Percentiles rank a stretch among this genome's conserved stretches.
Conservation (phyloP, 257 asterid species). For the Catharanthus roseus region DNA sequence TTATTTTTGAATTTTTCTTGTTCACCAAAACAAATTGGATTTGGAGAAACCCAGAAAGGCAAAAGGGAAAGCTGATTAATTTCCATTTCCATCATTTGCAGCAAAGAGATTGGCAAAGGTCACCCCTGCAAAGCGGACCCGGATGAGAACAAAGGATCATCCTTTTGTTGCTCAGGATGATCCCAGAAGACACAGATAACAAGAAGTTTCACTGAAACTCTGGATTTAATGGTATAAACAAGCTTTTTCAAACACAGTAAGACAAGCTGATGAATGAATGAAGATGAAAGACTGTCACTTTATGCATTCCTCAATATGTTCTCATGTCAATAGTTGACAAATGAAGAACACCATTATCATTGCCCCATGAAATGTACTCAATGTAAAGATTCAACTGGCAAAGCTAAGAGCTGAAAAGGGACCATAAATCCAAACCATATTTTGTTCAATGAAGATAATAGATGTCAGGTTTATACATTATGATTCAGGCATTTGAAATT, state of each 20-base stretch:
- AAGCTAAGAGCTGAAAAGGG: neutral
- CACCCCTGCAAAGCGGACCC: conserved; percentile 7
- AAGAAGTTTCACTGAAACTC: neutral
- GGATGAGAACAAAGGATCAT: conserved; percentile 14
- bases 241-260: neutral
- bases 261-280: neutral
- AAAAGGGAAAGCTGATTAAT: neutral
- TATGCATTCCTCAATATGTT: neutral
- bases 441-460: conserved; percentile 1
- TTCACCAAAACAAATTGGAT: no score
- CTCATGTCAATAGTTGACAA: neutral
- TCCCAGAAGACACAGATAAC: neutral
- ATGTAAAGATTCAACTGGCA: neutral
- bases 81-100: conserved; percentile 12
- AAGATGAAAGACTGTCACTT: neutral
- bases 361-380: no score
- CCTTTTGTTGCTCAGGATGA: conserved; percentile 25
- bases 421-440: neutral
- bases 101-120: conserved; percentile 23
- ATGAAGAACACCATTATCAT: no score
- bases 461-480: neutral
- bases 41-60: neutral
- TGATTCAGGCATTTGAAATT: neutral
- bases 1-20: no score
- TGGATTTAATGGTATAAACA: neutral